phyloP scores from a whole-genome alignment of 2,329 filamentous ascomycete genomes.

The Aspergillus sergii region DNA sequence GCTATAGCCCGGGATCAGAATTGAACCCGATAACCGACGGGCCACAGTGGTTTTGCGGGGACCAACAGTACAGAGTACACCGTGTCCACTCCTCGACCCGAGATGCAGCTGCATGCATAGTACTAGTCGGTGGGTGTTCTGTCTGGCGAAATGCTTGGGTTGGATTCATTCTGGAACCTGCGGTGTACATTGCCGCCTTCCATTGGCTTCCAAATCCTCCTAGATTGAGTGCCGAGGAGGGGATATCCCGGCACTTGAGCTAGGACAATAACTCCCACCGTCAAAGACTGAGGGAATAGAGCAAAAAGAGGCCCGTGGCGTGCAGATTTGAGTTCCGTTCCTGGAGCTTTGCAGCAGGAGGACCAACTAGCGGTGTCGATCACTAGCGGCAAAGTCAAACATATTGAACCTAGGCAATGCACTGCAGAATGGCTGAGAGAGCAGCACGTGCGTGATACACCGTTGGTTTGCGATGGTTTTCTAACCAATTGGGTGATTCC shows the following conservation, averaged over 20 bases:
- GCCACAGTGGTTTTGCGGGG: constrained; percentile 4
- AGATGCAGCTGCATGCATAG: constrained; percentile 8
- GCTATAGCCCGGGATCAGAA: constrained; percentile 8
- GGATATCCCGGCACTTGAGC: constrained; percentile 9
- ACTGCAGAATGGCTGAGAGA: not conserved
- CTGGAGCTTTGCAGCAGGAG: constrained; percentile 13
- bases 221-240: not conserved
- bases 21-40: constrained; percentile 10
- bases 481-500: constrained; percentile 1
- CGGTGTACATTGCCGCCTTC: not conserved
- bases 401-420: not conserved
- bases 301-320: not conserved
- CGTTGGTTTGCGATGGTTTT: not conserved
- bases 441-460: constrained; percentile 13
- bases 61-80: constrained; percentile 12
- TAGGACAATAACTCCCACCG: constrained; percentile 1
- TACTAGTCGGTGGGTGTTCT: not conserved
- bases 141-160: constrained; percentile 1
- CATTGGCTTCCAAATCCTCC: not conserved
- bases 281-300: not conserved
- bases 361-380: constrained; percentile 13
- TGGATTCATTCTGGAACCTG: not conserved
- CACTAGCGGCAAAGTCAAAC: constrained; percentile 6
- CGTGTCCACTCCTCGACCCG: constrained; percentile 14
- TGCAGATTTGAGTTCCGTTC: constrained; percentile 14